Percentiles rank a stretch among this genome's conserved stretches.
Evolutionary conservation across 2,329 filamentous ascomycete genomes (phyloP).

Genomic region (Hypoxylon sp.): DNA sequence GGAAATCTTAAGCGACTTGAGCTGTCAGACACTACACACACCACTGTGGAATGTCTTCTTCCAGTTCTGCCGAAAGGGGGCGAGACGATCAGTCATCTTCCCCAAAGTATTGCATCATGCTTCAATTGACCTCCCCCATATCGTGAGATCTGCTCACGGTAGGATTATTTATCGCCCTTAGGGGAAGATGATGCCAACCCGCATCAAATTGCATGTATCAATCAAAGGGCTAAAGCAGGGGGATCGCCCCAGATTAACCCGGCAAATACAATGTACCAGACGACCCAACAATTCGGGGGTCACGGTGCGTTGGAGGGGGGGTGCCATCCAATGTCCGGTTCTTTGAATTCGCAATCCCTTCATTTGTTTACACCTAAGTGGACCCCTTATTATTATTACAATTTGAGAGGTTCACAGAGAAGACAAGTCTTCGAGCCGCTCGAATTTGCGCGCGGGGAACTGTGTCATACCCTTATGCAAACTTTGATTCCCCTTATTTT

Average conservation of each 20-base stretch:
- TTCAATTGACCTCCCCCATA: slow-evolving; percentile 35
- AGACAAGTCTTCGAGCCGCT: slow-evolving; percentile 20
- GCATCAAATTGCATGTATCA: slow-evolving; percentile 42
- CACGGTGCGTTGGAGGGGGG: slow-evolving; percentile 31
- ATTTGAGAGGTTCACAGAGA: slow-evolving; percentile 3
- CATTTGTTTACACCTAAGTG: slow-evolving; percentile 20
- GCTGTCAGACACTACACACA: slow-evolving; percentile 46
- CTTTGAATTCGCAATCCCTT: slow-evolving; percentile 33
- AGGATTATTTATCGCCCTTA: slow-evolving; percentile 29
- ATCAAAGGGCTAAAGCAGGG: slow-evolving; percentile 31
- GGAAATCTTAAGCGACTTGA: slow-evolving; percentile 40
- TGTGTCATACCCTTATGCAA: slow-evolving; percentile 31
- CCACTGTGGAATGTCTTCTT: slow-evolving; percentile 49
- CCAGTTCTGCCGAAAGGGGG: slow-evolving; percentile 51
- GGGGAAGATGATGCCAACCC: slow-evolving; percentile 49
- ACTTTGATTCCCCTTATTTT: slow-evolving; percentile 12
- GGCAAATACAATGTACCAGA: slow-evolving; percentile 34
- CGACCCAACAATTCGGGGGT: slow-evolving; percentile 40
- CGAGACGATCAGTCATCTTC: slow-evolving; percentile 47
- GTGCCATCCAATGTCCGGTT: slow-evolving; percentile 35
- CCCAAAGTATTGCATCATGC: slow-evolving; percentile 52
- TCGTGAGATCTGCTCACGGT: slow-evolving; percentile 43
- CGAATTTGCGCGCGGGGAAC: slow-evolving; percentile 23
- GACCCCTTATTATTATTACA: slow-evolving; percentile 32
- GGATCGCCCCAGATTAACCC: slow-evolving; percentile 38